phyloP scores from a whole-genome alignment of 164 flowering plant species.

The Vitis riparia region DNA sequence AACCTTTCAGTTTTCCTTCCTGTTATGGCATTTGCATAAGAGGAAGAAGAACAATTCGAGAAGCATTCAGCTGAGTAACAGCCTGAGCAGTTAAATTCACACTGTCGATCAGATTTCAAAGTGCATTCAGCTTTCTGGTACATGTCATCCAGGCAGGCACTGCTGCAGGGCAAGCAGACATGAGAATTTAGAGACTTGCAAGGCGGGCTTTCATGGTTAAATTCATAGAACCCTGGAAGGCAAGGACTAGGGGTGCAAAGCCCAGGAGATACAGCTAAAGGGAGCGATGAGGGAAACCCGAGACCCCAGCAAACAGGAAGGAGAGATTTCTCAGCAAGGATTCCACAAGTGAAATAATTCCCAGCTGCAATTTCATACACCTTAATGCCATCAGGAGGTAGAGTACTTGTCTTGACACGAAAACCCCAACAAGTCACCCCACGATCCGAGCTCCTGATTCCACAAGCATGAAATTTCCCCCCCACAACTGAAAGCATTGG shows the following conservation, averaged over 20 bases:
- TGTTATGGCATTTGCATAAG: constrained; percentile 2
- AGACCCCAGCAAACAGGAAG: constrained; percentile 82
- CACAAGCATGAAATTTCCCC: constrained; percentile 92
- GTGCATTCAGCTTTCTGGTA: constrained; percentile 49
- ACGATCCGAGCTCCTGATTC: constrained; percentile 60
- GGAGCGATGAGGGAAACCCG: constrained; percentile 73
- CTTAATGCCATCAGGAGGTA: constrained; percentile 54
- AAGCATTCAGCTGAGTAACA: constrained; percentile 63
- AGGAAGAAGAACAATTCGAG: constrained; percentile 51
- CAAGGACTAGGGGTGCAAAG: constrained; percentile 61
- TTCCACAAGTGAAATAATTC: constrained; percentile 89
- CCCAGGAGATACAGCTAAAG: constrained; percentile 81
- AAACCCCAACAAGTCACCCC: constrained; percentile 88
- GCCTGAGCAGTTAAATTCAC: constrained; percentile 70
- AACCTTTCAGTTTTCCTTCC: constrained; percentile 37
- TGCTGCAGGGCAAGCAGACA: constrained; percentile 76
- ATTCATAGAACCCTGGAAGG: constrained; percentile 51
- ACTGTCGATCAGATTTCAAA: constrained; percentile 47
- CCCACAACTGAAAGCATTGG: constrained; percentile 75
- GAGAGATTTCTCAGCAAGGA: constrained; percentile 61
- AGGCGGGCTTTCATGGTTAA: constrained; percentile 34
- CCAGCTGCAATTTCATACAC: constrained; percentile 84
- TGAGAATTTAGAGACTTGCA: constrained; percentile 49
- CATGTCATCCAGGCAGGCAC: constrained; percentile 67
- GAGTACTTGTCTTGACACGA: constrained; percentile 52